Base-by-base conservation (phyloP, 75 land plant genomes). In the Picea sitchensis region DNA sequence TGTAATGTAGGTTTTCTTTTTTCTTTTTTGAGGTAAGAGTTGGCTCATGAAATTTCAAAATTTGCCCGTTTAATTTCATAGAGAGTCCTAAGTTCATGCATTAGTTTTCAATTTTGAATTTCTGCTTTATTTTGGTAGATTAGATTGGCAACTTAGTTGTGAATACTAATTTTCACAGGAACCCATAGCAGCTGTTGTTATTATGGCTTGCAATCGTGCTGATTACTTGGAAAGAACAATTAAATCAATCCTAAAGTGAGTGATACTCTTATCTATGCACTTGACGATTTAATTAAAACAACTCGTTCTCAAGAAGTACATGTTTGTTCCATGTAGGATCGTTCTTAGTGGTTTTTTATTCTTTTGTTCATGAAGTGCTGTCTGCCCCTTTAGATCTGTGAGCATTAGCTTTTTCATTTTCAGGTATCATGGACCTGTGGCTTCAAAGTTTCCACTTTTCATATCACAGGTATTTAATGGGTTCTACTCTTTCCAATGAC, bases 171-270 rank as follows among this genome's bases (percentile, higher is more conserved):
- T 59, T 71, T 56, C 54, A 73, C 85, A 92, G 92, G 88, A 82
- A 14, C 93, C 94, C 47, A 88, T 95, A 47, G 99, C 99, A 63
- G 99, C 98, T 38, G 94, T 98, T 76, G 98, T 98, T 9, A 68
- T 95, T 20, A 98, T 98, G 98, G 98, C 99, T 61, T 98, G 98
- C 80, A 98, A 95, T 79, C 99, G 99, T 71, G 89, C 99, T 69
- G 98, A 98, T 83, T 98, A 98, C 79, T 85, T 98, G 60, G 96
- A 95, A 58, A 90, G 92, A 82, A 95, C 99, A 59, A 63, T 98
- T 14, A 75, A 92, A 38, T 98, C 98, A 65, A 78, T 98, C 11
- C 77, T 95, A 62, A 94, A 91, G 99, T 98, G 89, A 62, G 90
- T 84, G 36, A 26, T 60, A 15, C 26, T 58, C 32, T 30, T 77